A percentile compares a stretch with the other conserved stretches of the same genome.
phyloP scores from a whole-genome alignment of 352 stramenopile genomes.

The Globisporangium yorkense region DNA sequence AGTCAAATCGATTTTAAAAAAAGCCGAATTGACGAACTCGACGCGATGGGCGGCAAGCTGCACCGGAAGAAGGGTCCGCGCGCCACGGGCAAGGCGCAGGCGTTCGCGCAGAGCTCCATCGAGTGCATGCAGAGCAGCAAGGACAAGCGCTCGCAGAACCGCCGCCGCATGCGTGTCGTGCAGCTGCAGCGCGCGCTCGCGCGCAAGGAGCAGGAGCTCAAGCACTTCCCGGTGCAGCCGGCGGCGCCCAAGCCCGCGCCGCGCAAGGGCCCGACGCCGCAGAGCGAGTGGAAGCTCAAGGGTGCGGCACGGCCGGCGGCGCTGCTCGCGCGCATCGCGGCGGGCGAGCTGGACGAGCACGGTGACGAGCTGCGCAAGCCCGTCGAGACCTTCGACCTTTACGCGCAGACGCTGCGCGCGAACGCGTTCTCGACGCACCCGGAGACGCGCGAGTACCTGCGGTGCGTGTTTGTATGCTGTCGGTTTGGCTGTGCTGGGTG shows the following conservation, averaged over 20 bases:
- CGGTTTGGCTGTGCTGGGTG: background rate
- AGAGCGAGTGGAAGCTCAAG: conserved; percentile 76
- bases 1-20: too few species aligned
- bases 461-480: conserved; percentile 19
- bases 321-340: conserved; percentile 67
- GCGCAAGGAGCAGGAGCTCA: conserved; percentile 58
- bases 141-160: conserved; percentile 62
- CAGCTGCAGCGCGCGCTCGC: conserved; percentile 75
- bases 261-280: conserved; percentile 48
- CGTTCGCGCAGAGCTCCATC: conserved; percentile 55
- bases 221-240: conserved; percentile 46
- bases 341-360: conserved; percentile 71
- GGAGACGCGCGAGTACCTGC: conserved; percentile 66
- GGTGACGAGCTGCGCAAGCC: conserved; percentile 71
- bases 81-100: conserved; percentile 39
- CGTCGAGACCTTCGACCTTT: conserved; percentile 74
- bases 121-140: conserved; percentile 51
- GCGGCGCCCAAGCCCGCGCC: conserved; percentile 26
- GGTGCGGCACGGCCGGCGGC: conserved; percentile 63
- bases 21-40: too few species aligned
- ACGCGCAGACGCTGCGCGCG: conserved; percentile 41
- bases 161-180: conserved; percentile 72
- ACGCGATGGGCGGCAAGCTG: conserved; percentile 41
- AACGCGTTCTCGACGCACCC: conserved; percentile 49
- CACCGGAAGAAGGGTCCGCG: conserved; percentile 60